These are phyloP conservation scores for Ballota nigra DNA, from an alignment of 257 asterid genomes.

Conservation along the genomic window DNA sequence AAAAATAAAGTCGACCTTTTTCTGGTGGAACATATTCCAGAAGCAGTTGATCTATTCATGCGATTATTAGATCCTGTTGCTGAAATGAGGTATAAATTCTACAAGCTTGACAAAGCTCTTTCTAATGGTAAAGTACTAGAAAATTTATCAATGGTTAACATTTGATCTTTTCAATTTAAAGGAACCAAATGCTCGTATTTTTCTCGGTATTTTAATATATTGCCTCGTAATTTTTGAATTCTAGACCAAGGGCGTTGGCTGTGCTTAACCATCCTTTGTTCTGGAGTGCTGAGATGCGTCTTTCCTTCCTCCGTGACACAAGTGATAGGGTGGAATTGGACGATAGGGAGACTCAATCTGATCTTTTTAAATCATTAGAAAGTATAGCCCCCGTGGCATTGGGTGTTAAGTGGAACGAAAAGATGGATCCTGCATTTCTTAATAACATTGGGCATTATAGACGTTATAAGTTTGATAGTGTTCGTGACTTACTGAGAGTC, in stretches of 20 bases:
- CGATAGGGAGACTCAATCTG: constrained; percentile 63
- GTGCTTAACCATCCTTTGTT: constrained; percentile 87
- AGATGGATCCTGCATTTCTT: constrained; percentile 70
- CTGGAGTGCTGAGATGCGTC: constrained; percentile 86
- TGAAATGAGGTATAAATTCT: constrained; percentile 58
- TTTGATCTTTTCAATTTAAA: background rate
- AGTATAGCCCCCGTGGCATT: constrained; percentile 60
- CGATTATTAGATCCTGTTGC: constrained; percentile 61
- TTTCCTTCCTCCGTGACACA: constrained; percentile 84
- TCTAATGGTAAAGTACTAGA: background rate
- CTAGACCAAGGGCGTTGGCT: constrained; percentile 72
- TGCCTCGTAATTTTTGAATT: constrained; percentile 11
- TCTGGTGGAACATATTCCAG: constrained; percentile 81
- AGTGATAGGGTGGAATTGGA: constrained; percentile 94
- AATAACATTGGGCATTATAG: constrained; percentile 66
- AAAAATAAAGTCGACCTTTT: constrained; percentile 71
- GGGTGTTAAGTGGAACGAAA: constrained; percentile 84
- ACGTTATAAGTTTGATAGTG: constrained; percentile 73
- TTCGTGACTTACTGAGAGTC: constrained; percentile 88
- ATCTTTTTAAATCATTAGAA: constrained; percentile 68
- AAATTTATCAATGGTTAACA: background rate
- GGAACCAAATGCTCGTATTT: background rate
- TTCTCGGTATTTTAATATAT: background rate
- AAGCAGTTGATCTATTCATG: constrained; percentile 76
- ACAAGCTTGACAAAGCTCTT: constrained; percentile 1